Conservation (phyloP, 2,329 filamentous ascomycete species). For the Raffaelea arxii region DNA sequence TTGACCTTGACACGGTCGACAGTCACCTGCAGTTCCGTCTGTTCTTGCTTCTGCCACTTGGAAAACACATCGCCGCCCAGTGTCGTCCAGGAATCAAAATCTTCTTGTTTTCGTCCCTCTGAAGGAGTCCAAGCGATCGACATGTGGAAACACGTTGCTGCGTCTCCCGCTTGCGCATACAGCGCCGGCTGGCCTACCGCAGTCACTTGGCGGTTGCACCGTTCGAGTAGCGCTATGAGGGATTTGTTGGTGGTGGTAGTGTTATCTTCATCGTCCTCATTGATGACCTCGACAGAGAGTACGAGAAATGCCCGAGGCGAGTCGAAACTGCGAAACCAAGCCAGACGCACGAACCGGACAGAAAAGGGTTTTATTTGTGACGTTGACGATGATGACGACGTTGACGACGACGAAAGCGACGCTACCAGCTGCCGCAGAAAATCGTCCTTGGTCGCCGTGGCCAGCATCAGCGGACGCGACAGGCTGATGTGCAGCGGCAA, state of each 20-base stretch:
- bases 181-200: slow-evolving; percentile 58
- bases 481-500: slow-evolving; percentile 85
- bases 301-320: slow-evolving; percentile 78
- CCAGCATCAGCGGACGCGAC: slow-evolving; percentile 69
- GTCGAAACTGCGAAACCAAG: slow-evolving; percentile 43
- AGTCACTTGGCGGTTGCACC: slow-evolving; percentile 55
- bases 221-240: slow-evolving; percentile 51
- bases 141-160: slow-evolving; percentile 55
- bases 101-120: no score
- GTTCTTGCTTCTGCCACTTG: slow-evolving; percentile 11
- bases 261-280: background rate
- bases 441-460: slow-evolving; percentile 57
- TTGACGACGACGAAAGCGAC: slow-evolving; percentile 27
- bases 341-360: slow-evolving; percentile 28
- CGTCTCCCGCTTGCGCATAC: slow-evolving; percentile 38
- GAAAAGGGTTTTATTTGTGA: slow-evolving; percentile 14
- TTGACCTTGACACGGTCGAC: slow-evolving; percentile 62
- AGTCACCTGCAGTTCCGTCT: background rate
- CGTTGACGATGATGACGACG: background rate
- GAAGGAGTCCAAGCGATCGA: slow-evolving; percentile 80
- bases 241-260: slow-evolving; percentile 32
- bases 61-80: slow-evolving; percentile 24
- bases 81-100: slow-evolving; percentile 28
- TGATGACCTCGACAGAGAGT: slow-evolving; percentile 41
- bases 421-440: slow-evolving; percentile 52